These are phyloP conservation scores for Penicillium verhagenii DNA, from an alignment of 495 filamentous ascomycete genomes.

Conservation along the genomic window DNA sequence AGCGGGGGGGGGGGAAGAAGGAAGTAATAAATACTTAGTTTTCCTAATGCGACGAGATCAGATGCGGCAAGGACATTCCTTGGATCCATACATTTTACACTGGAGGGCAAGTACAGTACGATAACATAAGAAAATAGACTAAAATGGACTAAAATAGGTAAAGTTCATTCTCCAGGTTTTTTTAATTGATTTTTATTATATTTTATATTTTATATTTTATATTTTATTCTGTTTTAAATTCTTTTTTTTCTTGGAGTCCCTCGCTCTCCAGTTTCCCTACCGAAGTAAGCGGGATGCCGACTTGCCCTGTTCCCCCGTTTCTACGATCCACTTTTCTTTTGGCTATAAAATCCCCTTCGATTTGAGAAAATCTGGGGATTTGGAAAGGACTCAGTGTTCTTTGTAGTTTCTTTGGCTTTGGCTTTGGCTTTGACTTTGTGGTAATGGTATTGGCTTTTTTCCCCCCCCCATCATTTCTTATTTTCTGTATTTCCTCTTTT, in stretches of 20 bases:
- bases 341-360: neutral
- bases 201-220: neutral
- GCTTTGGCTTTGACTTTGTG: no score
- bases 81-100: constrained; percentile 4
- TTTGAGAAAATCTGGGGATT: no score
- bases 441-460: no score
- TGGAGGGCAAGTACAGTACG: neutral
- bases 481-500: constrained; percentile 8
- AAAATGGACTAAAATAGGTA: neutral
- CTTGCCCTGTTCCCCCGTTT: constrained; percentile 14
- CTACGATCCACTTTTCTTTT: neutral
- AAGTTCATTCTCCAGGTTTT: neutral
- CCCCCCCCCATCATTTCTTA: neutral
- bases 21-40: constrained; percentile 5
- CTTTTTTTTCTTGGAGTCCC: neutral
- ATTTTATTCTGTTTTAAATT: neutral
- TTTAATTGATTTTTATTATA: neutral
- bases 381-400: no score
- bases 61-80: constrained; percentile 12
- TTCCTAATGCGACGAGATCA: constrained; percentile 14
- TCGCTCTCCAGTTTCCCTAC: constrained; percentile 16
- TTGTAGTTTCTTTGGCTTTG: no score
- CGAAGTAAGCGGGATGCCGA: constrained; percentile 23
- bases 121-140: neutral
- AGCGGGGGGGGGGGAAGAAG: neutral